Evolutionary conservation across 1,284 basidiomycete genomes (phyloP), one percentile per base, ranked within the genome.

Genomic region (Ganoderma sinense): DNA sequence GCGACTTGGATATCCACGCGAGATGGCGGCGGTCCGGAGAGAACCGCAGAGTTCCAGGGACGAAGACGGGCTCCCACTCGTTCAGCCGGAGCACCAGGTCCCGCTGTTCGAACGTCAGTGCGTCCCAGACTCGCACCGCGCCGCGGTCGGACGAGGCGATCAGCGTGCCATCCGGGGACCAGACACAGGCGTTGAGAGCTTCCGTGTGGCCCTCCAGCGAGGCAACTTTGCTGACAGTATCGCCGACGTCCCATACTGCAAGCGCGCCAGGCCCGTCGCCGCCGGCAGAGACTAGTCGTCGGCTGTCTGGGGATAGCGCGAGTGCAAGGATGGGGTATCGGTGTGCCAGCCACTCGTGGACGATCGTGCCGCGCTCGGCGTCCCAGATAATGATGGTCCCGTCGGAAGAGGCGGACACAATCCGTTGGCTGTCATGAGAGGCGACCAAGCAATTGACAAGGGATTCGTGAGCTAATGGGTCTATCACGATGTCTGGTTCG

Each of bases 121-220:
- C 62, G 33, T 63, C 40, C 62, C 41, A 63, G 29, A 63, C 41
- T 13, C 62, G 23, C 33, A 63, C 20, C 13, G 62, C 40, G 11
- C 26, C 45, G 62, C 48, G 41, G 14, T 16, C 18, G 20, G 62
- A 63, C n/a, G 43, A 63, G 10, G 45, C 62, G 11, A 63, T 41
- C 18, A 36, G 62, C 8, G 26, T n/a, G 26, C 62, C 43, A 16
- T 63, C 62, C 4, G 62, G 26, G 26, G 62, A 63, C 43, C 48
- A 48, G 40, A 43, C 41, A 36, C 33, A 41, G 39, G n/a, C 2
- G n/a, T n/a, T 60, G 33, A 40, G 13, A 11, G 11, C 36, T 16
- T n/a, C 0, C 11, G 11, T 60, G n/a, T 40, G 23, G 23, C 48
- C 36, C 20, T 26, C n/a, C 29, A 40, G 59, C 11, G 59, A 20